Percentiles rank a stretch among this genome's conserved stretches.
phyloP scores from a whole-genome alignment of 2,329 filamentous ascomycete genomes.

The Epichloe glyceriae region DNA sequence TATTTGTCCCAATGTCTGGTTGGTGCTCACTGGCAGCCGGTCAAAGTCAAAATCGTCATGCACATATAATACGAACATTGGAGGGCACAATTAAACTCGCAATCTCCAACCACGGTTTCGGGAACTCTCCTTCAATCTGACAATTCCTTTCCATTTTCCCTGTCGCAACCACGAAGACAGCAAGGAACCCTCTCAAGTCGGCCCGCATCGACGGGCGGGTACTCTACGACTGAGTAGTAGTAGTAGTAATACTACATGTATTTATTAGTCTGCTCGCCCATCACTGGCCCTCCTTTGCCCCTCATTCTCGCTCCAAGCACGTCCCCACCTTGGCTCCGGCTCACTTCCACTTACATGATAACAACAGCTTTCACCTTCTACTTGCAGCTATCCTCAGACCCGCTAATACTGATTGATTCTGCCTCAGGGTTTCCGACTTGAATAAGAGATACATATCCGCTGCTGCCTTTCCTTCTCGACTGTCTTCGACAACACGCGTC shows the following conservation, averaged over 20 bases:
- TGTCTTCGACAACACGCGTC: not conserved
- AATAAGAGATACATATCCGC: conserved; percentile 3
- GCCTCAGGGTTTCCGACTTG: not conserved
- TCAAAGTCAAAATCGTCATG: not conserved
- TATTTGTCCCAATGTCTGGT: not conserved
- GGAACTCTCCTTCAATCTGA: too few species aligned
- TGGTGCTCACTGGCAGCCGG: not conserved
- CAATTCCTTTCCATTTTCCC: too few species aligned
- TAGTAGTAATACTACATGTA: too few species aligned
- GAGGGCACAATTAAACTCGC: too few species aligned
- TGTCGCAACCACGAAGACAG: too few species aligned
- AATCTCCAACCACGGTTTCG: too few species aligned
- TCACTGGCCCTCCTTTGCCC: not conserved
- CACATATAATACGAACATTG: too few species aligned
- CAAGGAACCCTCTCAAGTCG: too few species aligned
- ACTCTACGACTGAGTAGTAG: too few species aligned
- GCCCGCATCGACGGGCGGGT: too few species aligned
- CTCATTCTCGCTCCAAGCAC: not conserved
- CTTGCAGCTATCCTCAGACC: not conserved
- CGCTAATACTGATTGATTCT: conserved; percentile 1
- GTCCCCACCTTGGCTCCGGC: not conserved
- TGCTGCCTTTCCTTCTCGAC: not conserved
- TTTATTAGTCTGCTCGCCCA: not conserved
- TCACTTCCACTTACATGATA: not conserved
- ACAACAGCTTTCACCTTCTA: conserved; percentile 5